These are phyloP conservation scores for Nicotiana otophora DNA, from an alignment of 257 asterid species.

Conservation along the genomic window DNA sequence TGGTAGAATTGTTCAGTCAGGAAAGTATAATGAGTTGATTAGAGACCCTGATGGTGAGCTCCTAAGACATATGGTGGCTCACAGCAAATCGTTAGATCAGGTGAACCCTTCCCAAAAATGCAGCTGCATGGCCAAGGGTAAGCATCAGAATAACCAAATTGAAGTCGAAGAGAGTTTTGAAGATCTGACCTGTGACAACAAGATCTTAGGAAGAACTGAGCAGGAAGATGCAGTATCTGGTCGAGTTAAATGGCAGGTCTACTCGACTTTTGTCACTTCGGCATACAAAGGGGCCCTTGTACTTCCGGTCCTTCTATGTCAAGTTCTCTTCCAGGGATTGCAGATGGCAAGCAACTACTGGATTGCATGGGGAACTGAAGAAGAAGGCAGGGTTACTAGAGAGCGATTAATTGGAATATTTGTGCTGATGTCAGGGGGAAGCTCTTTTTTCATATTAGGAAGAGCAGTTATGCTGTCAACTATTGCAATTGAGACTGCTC, in stretches of 20 bases:
- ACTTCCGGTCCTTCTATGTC: slow-evolving; percentile 61
- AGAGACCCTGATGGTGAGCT: slow-evolving; percentile 56
- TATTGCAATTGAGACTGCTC: slow-evolving; percentile 70
- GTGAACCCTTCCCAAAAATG: slow-evolving; percentile 34
- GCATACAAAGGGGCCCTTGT: slow-evolving; percentile 82
- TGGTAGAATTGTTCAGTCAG: slow-evolving; percentile 66
- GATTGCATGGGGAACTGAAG: slow-evolving; percentile 83
- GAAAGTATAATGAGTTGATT: slow-evolving; percentile 59
- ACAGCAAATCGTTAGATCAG: slow-evolving; percentile 47
- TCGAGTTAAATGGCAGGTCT: slow-evolving; percentile 70
- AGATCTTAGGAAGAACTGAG: slow-evolving; percentile 20
- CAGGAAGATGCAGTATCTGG: slow-evolving; percentile 59
- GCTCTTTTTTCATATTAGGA: slow-evolving; percentile 68
- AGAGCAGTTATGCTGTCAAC: slow-evolving; percentile 71
- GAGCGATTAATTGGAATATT: slow-evolving; percentile 46
- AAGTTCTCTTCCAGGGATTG: slow-evolving; percentile 62
- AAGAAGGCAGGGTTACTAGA: slow-evolving; percentile 36
- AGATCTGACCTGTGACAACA: slow-evolving; percentile 32
- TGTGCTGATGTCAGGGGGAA: slow-evolving; percentile 66
- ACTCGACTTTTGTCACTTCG: slow-evolving; percentile 57
- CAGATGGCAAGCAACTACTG: slow-evolving; percentile 87
- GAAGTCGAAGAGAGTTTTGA: slow-evolving; percentile 36
- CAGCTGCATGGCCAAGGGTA: slow-evolving; percentile 16
- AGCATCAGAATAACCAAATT: slow-evolving; percentile 19
- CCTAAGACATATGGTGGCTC: slow-evolving; percentile 56